A percentile compares a stretch with the other conserved stretches of the same genome.
Evolutionary conservation across 371 early-diverging fungal genomes (phyloP).

Genomic region (Batkoa obscura): DNA sequence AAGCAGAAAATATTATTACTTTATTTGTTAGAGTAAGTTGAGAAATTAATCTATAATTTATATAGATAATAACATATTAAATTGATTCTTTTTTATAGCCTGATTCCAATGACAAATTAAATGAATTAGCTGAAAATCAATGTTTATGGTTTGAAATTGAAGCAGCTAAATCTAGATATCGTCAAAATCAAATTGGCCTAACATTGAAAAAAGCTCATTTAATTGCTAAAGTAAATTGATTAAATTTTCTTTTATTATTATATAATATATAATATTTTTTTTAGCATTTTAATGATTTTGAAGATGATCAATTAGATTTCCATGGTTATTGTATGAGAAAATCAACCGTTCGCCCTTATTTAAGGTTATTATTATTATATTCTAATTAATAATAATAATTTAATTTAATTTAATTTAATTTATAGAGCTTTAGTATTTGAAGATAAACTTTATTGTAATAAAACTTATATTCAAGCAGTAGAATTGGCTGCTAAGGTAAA

Average conservation of each 20-base stretch:
- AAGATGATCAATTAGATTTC: constrained; percentile 93
- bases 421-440: constrained; percentile 49
- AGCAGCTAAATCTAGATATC: constrained; percentile 42
- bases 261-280: not conserved
- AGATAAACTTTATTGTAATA: constrained; percentile 46
- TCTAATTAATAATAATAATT: not conserved
- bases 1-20: constrained; percentile 65
- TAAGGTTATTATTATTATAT: constrained; percentile 16
- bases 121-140: constrained; percentile 82
- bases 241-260: not conserved
- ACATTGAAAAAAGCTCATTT: constrained; percentile 77
- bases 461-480: constrained; percentile 55
- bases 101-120: constrained; percentile 50
- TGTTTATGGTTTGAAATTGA: constrained; percentile 72
- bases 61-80: not conserved
- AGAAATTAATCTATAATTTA: not conserved
- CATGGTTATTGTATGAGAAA: constrained; percentile 86
- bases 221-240: constrained; percentile 35
- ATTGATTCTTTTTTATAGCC: constrained; percentile 12
- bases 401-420: not conserved
- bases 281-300: constrained; percentile 47
- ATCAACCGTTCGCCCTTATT: constrained; percentile 67
- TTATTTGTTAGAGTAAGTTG: constrained; percentile 47
- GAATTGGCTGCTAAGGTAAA: constrained; percentile 40
- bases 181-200: constrained; percentile 45